Base-by-base conservation (phyloP, 2,329 filamentous ascomycete genomes). In the Ophiocordyceps robertsii region DNA sequence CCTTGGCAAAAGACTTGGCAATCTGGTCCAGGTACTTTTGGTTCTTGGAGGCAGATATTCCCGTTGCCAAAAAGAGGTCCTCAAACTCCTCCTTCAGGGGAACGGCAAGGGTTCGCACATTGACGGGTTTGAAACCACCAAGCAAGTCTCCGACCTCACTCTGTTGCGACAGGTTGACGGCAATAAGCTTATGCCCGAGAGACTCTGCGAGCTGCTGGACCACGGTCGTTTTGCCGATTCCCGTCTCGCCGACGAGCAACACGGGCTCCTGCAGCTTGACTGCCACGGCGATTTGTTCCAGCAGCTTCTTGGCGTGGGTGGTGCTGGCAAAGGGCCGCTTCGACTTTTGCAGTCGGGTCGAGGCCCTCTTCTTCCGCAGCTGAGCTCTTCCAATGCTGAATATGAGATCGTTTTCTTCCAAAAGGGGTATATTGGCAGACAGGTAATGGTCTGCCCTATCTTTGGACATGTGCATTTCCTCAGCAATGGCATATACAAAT, bases 91-190 rank as follows among this genome's bases (percentile, higher is more conserved):
- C 92, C 53, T 94, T 87, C 55, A 98, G 66, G 0, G 92, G 90
- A 32, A 95, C 76, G 1, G 92, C 84, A 44, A 96, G 70, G 46
- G 80, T 93, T 50, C 90, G 80, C 36, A 92, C 77, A 56, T 90
- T 95, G 45, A 98, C 83, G 0, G 92, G 92, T 59, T 98, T 98
- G 67, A 94, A 96, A 0, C 92, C 92, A 53, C 92, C 93, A 1
- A 98, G 70, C 12, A 99, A 67, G 64, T 99, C 92, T n/a, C 89
- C 85, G 35, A 84, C 89, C 62, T 99, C 93, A 55, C 89, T 96
- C 59, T 99, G 93, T 58, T 98, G 93, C 0, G 92, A 98, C 57
- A 99, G 62, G 56, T 99, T 99, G 56, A 98, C 88, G 3, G 89
- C 86, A 0, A 88, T 84, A 12, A 99, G 73, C 53, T 86, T 93